Evolutionary conservation across 805 yeast species (phyloP).

Genomic region (Myxozyma nipponensis): DNA sequence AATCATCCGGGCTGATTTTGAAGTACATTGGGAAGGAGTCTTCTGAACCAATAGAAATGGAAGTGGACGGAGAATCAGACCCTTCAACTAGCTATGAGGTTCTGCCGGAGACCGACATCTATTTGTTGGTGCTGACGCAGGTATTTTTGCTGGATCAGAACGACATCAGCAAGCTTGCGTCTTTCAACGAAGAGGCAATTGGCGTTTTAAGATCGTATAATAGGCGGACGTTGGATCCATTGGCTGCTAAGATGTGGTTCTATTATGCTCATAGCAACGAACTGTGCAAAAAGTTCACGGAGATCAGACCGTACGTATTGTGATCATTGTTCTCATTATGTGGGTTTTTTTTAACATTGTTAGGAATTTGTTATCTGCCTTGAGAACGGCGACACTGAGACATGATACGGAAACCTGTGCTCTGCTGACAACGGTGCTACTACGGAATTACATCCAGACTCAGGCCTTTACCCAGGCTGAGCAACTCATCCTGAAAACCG

Average conservation of each 20-base stretch:
- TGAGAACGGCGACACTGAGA: constrained; percentile 84
- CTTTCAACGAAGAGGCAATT: constrained; percentile 52
- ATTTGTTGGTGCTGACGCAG: constrained; percentile 73
- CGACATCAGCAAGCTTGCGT: constrained; percentile 47
- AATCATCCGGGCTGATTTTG: constrained; percentile 12
- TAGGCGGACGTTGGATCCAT: constrained; percentile 77
- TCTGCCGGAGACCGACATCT: constrained; percentile 76
- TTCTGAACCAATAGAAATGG: background rate
- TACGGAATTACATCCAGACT: constrained; percentile 71
- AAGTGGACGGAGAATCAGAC: constrained; percentile 4
- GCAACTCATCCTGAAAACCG: constrained; percentile 81
- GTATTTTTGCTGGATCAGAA: constrained; percentile 66
- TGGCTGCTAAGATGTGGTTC: constrained; percentile 91
- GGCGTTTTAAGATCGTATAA: constrained; percentile 59
- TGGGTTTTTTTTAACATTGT: background rate
- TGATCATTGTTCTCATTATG: background rate
- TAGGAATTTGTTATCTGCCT: constrained; percentile 58
- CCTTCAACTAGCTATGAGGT: constrained; percentile 40
- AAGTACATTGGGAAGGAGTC: constrained; percentile 12
- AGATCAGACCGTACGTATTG: constrained; percentile 51
- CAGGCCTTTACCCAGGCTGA: constrained; percentile 86
- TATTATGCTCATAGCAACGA: constrained; percentile 79
- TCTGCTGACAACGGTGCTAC: constrained; percentile 73
- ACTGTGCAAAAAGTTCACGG: constrained; percentile 46
- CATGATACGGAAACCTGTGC: constrained; percentile 93